phyloP scores from a whole-genome alignment of 2,329 filamentous ascomycete genomes.

The Penicillium sumatraense region DNA sequence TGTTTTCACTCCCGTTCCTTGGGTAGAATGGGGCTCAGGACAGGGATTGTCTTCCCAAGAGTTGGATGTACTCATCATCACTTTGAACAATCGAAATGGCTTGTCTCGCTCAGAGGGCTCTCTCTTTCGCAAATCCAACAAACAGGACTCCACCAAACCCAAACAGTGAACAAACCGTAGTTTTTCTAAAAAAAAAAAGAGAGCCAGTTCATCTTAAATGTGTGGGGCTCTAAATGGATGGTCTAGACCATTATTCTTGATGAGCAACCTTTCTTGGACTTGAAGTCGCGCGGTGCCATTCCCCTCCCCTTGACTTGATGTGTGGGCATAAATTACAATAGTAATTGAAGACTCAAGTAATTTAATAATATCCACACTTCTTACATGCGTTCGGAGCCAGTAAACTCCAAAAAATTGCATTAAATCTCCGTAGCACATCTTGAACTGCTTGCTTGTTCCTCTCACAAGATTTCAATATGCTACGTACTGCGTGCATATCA shows the following conservation, averaged over 20 bases:
- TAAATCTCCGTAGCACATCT: background rate
- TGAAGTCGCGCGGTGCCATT: no score
- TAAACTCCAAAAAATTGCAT: background rate
- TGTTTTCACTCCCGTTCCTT: conserved; percentile 1
- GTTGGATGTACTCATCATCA: conserved; percentile 6
- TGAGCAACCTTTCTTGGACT: no score
- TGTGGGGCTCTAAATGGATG: background rate
- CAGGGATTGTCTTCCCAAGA: conserved; percentile 1
- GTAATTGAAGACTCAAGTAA: no score
- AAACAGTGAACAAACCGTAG: conserved; percentile 1
- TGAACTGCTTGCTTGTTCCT: background rate
- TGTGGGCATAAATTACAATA: no score
- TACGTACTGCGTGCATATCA: background rate
- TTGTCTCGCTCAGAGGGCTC: no score
- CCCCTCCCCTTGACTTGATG: no score
- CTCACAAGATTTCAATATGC: background rate
- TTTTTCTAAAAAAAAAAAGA: no score
- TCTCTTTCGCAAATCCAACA: background rate
- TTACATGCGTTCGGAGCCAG: no score
- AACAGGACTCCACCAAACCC: conserved; percentile 6
- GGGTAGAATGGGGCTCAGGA: conserved; percentile 5
- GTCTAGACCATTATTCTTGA: background rate
- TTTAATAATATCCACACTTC: no score
- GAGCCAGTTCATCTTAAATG: no score
- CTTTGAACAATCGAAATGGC: background rate